Evolutionary conservation across 208 protist species (phyloP), one percentile per base, ranked within the genome.

Genomic region (Tritrichomonas foetus): DNA sequence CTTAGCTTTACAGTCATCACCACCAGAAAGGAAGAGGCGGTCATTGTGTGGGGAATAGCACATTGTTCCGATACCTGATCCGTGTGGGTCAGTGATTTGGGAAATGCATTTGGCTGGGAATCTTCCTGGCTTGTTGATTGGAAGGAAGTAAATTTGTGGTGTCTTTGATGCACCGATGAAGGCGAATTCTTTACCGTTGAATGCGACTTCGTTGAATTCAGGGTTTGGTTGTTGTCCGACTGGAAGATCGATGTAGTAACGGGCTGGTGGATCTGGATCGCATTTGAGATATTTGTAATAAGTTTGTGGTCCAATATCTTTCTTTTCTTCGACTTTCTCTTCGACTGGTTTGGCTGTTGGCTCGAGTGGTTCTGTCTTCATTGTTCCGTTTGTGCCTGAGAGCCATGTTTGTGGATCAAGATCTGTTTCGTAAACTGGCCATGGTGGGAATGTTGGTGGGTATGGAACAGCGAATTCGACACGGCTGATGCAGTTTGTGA

Each of bases 361-460:
- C 22, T 13, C 0, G 1, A 89, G 44, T 33, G 25, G 22, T 14
- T 41, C 14, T 13, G 41, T 53, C 47, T 89, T 89, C 1, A 89
- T 20, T 9, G 25, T 14, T 13, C 44, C 44, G 30, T 89, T 30
- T 16, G 44, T 30, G 20, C 78, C 78, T 25, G 0, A 16, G 14
- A 89, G 25, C 20, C 47, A 89, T 14, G 44, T 13, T 49, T 89
- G 27, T 8, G 47, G 27, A 30, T 25, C 44, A 50, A 89, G 78
- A 16, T 53, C 41, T 89, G 78, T 41, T 36, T 89, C 78, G 5
- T 44, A 27, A 16, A 89, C 47, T 89, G 78, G 78, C 16, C 33
- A 53, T 89, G 78, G 78, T 89, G 78, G 78, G 78, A 89, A 89
- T 49, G n/a, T n/a, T 89, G 78, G 78, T 16, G 41, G 33, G 5